Base-by-base conservation (phyloP, 2,329 filamentous ascomycete genomes). In the Colletotrichum liaoningense region DNA sequence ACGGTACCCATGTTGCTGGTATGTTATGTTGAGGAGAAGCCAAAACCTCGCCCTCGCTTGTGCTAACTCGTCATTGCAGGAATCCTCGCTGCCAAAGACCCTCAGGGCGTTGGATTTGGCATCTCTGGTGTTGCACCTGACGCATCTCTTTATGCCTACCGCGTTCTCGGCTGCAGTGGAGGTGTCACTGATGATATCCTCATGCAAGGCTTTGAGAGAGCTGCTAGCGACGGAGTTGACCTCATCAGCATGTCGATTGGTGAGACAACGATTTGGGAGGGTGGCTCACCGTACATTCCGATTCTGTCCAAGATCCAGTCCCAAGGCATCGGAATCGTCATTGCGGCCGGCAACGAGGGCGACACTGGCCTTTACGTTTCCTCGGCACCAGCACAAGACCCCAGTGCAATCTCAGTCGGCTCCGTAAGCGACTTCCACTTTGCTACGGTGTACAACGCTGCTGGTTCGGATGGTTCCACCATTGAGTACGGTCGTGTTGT, bases 1-100 rank as follows among this genome's bases (percentile, higher is more conserved):
- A 88, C 75, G 85, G 86, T 5, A 87, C 86, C 0, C 84, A 86
- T 69, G 82, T 86, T 54, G 81, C 85, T 22, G 86, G 86, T 65
- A 85, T 2, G 69, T 62, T 1, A 52, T 24, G 2, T n/a, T 2
- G 7, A 52, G 26, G 19, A 9, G 11, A 63, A 33, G 16, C 5
- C 35, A 5, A 14, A 14, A 1, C 8, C 30, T 42, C 35, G 12
- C 28, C 5, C 42, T 8, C n/a, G 19, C 42, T 9, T 46, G 19
- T 19, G 19, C n/a, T 67, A n/a, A 46, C 63, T 62, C 11, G 52
- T 19, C 9, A 4, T 14, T 5, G 1, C 30, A 71, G 63, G 69
- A 9, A 72, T 72, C 28, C 24, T 72, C 6, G 69, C 58, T 30
- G 69, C 65, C 7, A 63, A 55, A 12, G 69, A 72, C 54, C 69